Conservation (phyloP, 1,284 basidiomycete species). For the Meira nashicola region DNA sequence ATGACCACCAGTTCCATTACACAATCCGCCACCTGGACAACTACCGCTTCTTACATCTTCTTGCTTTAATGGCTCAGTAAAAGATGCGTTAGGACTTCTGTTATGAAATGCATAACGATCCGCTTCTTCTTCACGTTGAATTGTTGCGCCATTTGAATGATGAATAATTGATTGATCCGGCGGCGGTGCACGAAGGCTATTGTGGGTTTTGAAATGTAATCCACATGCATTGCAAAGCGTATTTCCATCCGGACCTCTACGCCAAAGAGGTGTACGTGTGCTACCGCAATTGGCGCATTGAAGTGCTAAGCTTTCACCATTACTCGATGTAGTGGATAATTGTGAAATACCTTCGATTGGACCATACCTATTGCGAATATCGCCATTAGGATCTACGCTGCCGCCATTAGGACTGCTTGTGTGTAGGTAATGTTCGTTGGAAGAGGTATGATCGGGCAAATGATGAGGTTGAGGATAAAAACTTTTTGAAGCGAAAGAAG, state of each 20-base stretch:
- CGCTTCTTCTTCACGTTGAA: background rate
- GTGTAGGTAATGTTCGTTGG: background rate
- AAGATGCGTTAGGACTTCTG: background rate
- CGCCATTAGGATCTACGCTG: background rate
- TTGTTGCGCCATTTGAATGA: background rate
- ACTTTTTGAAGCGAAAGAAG: background rate
- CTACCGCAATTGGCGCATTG: slow-evolving; percentile 78
- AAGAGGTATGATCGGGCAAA: background rate
- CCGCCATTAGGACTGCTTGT: background rate
- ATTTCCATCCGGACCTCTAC: slow-evolving; percentile 81
- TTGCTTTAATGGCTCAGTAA: background rate
- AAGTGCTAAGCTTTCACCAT: slow-evolving; percentile 11
- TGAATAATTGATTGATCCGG: slow-evolving; percentile 13
- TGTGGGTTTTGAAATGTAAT: slow-evolving; percentile 34
- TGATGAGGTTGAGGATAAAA: background rate
- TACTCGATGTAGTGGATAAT: background rate
- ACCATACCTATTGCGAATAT: background rate
- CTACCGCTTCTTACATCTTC: slow-evolving; percentile 18
- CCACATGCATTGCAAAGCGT: slow-evolving; percentile 77
- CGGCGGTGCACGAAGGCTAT: slow-evolving; percentile 18
- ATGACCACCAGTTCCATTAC: slow-evolving; percentile 48
- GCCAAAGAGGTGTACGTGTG: slow-evolving; percentile 79
- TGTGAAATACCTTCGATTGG: background rate
- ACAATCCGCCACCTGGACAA: slow-evolving; percentile 46
- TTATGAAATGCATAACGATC: background rate